These are phyloP conservation scores for Colletotrichum lindemuthianum DNA, from an alignment of 2,329 filamentous ascomycete species.

Conservation along the genomic window DNA sequence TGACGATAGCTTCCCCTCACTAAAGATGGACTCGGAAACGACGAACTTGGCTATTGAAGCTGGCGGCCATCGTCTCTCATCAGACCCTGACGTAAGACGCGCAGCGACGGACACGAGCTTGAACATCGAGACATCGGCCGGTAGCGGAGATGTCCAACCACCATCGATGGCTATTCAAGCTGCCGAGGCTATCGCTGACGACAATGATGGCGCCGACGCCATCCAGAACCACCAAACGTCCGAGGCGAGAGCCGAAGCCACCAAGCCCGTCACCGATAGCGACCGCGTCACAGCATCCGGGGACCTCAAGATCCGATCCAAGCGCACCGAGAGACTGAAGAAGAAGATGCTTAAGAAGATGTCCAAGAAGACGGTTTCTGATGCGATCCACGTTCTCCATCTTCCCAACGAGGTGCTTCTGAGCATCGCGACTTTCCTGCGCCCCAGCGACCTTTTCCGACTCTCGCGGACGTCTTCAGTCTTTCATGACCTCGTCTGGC, in stretches of 20 bases:
- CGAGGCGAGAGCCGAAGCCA: not conserved
- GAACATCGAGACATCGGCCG: no score
- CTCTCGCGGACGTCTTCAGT: conserved; percentile 54
- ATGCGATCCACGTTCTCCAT: conserved; percentile 49
- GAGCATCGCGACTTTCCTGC: conserved; percentile 56
- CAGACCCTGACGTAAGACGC: no score
- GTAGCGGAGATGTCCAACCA: no score
- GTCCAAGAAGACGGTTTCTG: not conserved
- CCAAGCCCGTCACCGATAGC: conserved; percentile 25
- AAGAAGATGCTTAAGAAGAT: conserved; percentile 31
- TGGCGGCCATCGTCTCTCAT: no score
- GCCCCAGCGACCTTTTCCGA: conserved; percentile 60
- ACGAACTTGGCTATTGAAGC: no score
- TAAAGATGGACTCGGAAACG: no score
- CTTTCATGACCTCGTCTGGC: conserved; percentile 54
- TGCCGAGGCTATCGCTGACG: not conserved
- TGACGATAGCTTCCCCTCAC: no score
- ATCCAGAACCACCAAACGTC: not conserved
- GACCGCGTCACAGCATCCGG: conserved; percentile 24
- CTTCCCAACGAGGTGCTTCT: conserved; percentile 64
- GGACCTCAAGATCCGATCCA: conserved; percentile 31
- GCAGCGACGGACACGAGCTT: no score
- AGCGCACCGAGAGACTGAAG: conserved; percentile 30
- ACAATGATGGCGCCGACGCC: not conserved
- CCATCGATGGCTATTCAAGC: no score